Percentiles rank a stretch among this genome's conserved stretches.
Evolutionary conservation across 176 grass and related monocot species (phyloP).

Genomic region (Lolium multiflorum): DNA sequence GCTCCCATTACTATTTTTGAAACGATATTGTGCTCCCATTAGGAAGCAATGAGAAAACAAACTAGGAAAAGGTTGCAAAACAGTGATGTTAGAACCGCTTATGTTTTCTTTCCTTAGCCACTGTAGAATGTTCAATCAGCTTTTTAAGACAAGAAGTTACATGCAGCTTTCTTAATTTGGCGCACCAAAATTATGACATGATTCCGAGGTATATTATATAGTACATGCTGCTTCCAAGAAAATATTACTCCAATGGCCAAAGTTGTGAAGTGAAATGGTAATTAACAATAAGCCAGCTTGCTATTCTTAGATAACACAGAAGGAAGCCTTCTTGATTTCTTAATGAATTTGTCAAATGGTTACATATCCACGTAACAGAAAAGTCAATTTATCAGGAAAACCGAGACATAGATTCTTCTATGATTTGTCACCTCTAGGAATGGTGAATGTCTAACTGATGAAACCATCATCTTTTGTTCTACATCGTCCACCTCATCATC

Average conservation of each 20-base stretch:
- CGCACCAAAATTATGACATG: not conserved
- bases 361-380: no score
- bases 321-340: no score
- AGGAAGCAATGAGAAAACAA: not conserved
- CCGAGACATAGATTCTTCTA: no score
- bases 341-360: no score
- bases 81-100: not conserved
- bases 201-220: not conserved
- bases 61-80: not conserved
- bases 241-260: not conserved
- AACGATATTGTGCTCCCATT: not conserved
- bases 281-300: no score
- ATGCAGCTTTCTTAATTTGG: not conserved
- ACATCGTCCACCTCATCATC: conserved; percentile 19
- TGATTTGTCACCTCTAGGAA: no score
- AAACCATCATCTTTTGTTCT: conserved; percentile 19
- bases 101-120: not conserved
- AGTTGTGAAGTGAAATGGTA: not conserved
- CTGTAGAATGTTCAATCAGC: not conserved
- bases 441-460: not conserved
- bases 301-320: no score
- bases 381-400: no score
- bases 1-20: no score
- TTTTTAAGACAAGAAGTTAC: not conserved
- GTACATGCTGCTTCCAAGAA: not conserved